phyloP scores from a whole-genome alignment of 2,329 filamentous ascomycete genomes.

The Pochonia chlamydosporia region DNA sequence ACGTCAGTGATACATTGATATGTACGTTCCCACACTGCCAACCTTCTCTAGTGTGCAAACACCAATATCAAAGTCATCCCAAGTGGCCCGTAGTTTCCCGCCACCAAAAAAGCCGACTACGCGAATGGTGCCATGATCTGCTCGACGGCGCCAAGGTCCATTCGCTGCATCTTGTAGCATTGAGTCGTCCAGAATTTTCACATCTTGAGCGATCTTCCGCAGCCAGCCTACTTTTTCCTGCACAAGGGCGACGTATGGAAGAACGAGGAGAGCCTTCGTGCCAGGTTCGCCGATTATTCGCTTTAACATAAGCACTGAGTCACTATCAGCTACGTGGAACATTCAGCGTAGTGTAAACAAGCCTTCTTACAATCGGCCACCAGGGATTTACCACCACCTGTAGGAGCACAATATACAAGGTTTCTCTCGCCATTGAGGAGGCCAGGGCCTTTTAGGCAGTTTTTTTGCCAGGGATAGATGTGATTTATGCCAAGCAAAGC shows the following conservation, averaged over 20 bases:
- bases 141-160: conserved; percentile 46
- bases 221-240: conserved; percentile 76
- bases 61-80: conserved; percentile 71
- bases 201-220: conserved; percentile 55
- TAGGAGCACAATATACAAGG: conserved; percentile 74
- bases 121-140: conserved; percentile 53
- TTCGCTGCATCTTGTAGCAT: conserved; percentile 28
- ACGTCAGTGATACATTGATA: conserved; percentile 1
- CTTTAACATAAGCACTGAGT: conserved; percentile 64
- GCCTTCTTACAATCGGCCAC: conserved; percentile 53
- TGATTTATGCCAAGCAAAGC: conserved; percentile 59
- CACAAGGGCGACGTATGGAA: conserved; percentile 74
- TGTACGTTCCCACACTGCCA: neutral
- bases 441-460: conserved; percentile 63
- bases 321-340: conserved; percentile 3
- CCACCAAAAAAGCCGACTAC: conserved; percentile 73
- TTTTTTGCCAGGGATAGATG: conserved; percentile 77
- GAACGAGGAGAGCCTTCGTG: conserved; percentile 64
- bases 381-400: conserved; percentile 71
- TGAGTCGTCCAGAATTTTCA: conserved; percentile 18
- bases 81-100: conserved; percentile 59
- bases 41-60: conserved; percentile 76
- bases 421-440: conserved; percentile 61
- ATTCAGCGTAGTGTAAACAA: neutral
- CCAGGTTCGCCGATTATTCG: conserved; percentile 57